Base-by-base conservation (phyloP, 805 yeast species). In the Monosporozyma servazzii region DNA sequence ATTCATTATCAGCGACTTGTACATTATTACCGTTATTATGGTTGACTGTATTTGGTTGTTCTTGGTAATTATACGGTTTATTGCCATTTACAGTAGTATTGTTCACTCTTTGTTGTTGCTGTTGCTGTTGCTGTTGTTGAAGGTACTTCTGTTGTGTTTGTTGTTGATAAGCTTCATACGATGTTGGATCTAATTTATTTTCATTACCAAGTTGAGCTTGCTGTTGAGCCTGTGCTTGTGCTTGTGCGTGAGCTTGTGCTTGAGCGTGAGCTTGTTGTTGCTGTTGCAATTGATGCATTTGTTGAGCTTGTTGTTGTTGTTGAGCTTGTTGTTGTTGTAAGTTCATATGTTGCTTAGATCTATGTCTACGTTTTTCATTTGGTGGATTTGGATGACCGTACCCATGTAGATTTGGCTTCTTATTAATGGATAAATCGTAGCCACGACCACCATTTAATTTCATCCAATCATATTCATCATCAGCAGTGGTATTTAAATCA, bases 391-490 rank as follows among this genome's bases (percentile, higher is more conserved):
- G 96, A 68, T 89, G 93, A 36, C 97, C 97, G 68, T 90, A 90
- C 43, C 98, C 98, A 69, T 90, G 97, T 56, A 90, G 72, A 64
- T 90, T 90, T 50, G 96, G 95, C 69, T 90, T 90, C 67, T 88
- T 89, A 70, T 89, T 89, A 56, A 85, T 80, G 18, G 86, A 74
- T 30, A 87, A 79, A 71, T 93, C 98, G 96, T 96, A 91, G 50
- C 98, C 98, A 67, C 84, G 82, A 54, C 98, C 98, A 51, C 86
- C 88, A 67, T 93, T 93, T 59, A 93, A 75, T 62, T 85, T 86
- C 96, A 89, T 88, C 99, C 99, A 93, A 73, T 93, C 99, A 70
- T 89, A 93, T 63, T 87, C 90, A 45, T 87, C 95, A 70, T 93
- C 97, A 48, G 82, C 85, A 37, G 68, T 68, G 54, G 82, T 87